Evolutionary conservation across 2,329 filamentous ascomycete genomes (phyloP).

Genomic region (Gyromitra esculenta): DNA sequence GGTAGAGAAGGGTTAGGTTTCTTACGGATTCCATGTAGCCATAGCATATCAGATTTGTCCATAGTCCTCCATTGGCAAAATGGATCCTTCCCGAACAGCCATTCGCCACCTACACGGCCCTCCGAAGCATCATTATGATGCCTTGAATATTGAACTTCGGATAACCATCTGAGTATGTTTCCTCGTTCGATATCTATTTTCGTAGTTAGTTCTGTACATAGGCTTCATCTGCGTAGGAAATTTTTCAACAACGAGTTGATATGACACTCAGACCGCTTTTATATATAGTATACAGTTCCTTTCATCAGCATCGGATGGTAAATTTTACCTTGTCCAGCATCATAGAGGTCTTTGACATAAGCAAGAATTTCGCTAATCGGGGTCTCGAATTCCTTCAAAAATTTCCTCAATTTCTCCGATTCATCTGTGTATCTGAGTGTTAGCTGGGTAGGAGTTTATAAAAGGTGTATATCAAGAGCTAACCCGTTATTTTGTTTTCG

Average conservation of each 20-base stretch:
- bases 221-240: background rate
- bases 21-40: conserved; percentile 56
- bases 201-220: background rate
- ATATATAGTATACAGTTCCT: too few relatives aligned
- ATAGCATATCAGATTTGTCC: conserved; percentile 40
- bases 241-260: background rate
- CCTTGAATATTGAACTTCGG: conserved; percentile 19
- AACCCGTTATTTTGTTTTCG: background rate
- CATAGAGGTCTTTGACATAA: background rate
- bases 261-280: too few relatives aligned
- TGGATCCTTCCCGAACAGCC: conserved; percentile 21
- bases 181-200: conserved; percentile 19
- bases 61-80: conserved; percentile 29
- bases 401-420: background rate
- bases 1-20: background rate
- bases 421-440: background rate
- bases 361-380: background rate
- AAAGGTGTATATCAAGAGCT: background rate
- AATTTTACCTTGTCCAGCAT: background rate
- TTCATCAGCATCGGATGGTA: background rate
- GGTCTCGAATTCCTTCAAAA: background rate
- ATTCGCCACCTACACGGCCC: conserved; percentile 21
- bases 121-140: conserved; percentile 19
- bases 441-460: background rate
- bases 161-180: conserved; percentile 37